Evolutionary conservation across 2,329 filamentous ascomycete genomes (phyloP).

Genomic region (Venturia effusa): DNA sequence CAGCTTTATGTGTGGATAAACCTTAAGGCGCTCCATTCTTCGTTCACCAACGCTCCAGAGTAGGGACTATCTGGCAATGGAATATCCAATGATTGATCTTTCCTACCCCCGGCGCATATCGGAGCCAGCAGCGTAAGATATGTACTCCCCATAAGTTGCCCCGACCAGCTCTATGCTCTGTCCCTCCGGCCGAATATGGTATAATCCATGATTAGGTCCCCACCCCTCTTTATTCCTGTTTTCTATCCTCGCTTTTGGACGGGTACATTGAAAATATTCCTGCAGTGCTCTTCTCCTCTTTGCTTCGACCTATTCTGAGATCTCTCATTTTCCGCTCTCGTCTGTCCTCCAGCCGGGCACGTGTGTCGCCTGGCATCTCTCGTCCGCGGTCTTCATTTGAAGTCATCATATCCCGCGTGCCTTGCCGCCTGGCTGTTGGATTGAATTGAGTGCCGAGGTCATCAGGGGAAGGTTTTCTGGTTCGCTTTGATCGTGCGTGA

Average conservation of each 20-base stretch:
- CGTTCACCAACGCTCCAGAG: no score
- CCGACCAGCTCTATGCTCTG: no score
- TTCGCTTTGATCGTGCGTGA: conserved; percentile 78
- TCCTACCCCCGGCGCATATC: no score
- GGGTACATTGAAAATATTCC: neutral
- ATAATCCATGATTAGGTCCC: no score
- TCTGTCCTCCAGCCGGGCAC: neutral
- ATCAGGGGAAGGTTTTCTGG: conserved; percentile 80
- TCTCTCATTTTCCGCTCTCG: neutral
- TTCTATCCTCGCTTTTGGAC: neutral
- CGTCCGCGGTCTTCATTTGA: neutral
- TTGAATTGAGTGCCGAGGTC: conserved; percentile 95
- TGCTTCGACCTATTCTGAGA: neutral
- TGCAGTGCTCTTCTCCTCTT: neutral
- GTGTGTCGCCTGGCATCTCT: neutral
- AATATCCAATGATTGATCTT: no score
- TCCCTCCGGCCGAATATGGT: no score
- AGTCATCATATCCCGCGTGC: conserved; percentile 58
- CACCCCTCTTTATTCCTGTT: neutral
- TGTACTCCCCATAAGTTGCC: no score
- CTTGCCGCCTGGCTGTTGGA: conserved; percentile 97
- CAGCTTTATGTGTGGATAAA: no score
- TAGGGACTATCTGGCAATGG: no score
- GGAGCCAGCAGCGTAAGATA: no score
- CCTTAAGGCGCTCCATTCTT: no score